Evolutionary conservation across 306 rosid species (phyloP), one percentile per base, ranked within the genome.

Genomic region (Sindora glabra): DNA sequence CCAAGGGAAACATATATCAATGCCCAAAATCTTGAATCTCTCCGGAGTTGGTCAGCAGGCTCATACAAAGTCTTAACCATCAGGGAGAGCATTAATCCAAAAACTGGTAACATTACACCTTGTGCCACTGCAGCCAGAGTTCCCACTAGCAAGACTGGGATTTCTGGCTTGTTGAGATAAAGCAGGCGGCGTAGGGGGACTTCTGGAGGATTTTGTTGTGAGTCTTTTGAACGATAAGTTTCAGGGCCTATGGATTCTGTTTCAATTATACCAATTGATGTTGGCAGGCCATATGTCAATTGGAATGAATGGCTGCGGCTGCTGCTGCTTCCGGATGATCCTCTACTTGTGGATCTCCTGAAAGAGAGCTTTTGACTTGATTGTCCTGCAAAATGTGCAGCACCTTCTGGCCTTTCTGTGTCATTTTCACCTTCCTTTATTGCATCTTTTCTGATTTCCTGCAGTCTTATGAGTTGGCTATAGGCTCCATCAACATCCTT

Each of bases 1-100:
- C 67, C 86, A 14, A 80, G 45, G 24, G 18, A 70, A 56, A 74
- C 67, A 65, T 76, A 81, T 14, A 77, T 58, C 33, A 83, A 27
- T 19, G 96, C 91, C 98, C 95, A 91, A 69, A 83, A 70, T 56
- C 57, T 71, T 1, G 96, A 81, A 77, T 83, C 91, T 56, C 81
- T 78, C 2, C 72, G 82, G 18, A 87, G 87, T 57, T 83, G 56
- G 50, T 85, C 65, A 10, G 49, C 64, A 16, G 91, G 79, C 65
- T 91, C 81, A 10, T 75, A 85, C 78, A 85, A 91, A 21, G 85
- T 75, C 48, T 41, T 75, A 26, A 91, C 50, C 60, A 80, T 76
- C 48, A 75, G 44, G 12, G 85, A 80, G 16, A 91, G 34, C 52
- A 87, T n/a, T 21, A 86, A 51, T 30, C 96, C 95, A 16, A 70